Evolutionary conservation across 805 yeast genomes (phyloP).

Genomic region (Candida piceae): DNA sequence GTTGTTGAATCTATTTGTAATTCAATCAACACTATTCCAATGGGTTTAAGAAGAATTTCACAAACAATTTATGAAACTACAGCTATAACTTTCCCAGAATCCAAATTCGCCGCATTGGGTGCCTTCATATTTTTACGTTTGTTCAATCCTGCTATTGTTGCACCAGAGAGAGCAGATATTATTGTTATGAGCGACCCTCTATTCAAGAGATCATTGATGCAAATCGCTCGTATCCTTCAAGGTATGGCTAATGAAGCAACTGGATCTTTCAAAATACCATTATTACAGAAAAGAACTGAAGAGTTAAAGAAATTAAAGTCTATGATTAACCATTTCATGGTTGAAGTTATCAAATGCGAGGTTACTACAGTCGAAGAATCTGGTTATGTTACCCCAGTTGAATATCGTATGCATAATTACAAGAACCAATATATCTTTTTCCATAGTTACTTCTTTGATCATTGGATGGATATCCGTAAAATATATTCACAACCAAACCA

Average conservation of each 20-base stretch:
- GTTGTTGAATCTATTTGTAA: constrained; percentile 55
- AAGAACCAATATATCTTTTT: constrained; percentile 33
- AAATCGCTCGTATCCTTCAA: constrained; percentile 79
- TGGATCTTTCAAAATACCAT: constrained; percentile 58
- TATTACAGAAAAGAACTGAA: constrained; percentile 33
- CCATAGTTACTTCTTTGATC: constrained; percentile 46
- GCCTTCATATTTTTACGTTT: constrained; percentile 79
- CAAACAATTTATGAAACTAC: constrained; percentile 56
- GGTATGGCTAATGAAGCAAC: constrained; percentile 81
- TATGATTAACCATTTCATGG: constrained; percentile 38
- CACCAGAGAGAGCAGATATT: constrained; percentile 59
- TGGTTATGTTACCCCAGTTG: constrained; percentile 5
- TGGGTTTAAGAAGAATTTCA: constrained; percentile 68
- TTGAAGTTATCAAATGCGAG: constrained; percentile 20
- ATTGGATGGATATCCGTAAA: constrained; percentile 34
- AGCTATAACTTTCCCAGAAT: constrained; percentile 57
- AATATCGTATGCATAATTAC: constrained; percentile 18
- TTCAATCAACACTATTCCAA: constrained; percentile 58
- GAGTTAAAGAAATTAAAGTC: constrained; percentile 37
- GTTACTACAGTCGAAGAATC: constrained; percentile 6
- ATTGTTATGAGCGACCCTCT: constrained; percentile 10
- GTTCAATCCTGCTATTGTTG: constrained; percentile 84
- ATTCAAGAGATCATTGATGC: constrained; percentile 60
- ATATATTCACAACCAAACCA: constrained; percentile 15
- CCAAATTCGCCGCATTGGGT: constrained; percentile 69